Conservation (phyloP, 1,284 basidiomycete genomes). For the Ustilago trichophora region DNA sequence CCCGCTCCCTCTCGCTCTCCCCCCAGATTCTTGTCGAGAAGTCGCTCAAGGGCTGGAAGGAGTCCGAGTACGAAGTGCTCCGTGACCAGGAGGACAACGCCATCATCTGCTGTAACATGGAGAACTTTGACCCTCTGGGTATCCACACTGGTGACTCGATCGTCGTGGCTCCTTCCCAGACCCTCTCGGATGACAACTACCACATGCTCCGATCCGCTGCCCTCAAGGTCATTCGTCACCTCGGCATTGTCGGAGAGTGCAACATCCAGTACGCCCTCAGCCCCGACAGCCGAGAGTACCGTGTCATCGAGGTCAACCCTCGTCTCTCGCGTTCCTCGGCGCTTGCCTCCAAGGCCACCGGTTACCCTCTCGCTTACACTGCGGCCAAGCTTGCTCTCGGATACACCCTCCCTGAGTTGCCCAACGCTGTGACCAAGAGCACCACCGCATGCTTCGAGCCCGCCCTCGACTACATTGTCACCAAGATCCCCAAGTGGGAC, state of each 20-base stretch:
- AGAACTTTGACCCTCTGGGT: slow-evolving; percentile 98
- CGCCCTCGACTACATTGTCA: slow-evolving; percentile 99
- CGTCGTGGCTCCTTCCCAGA: slow-evolving; percentile 98
- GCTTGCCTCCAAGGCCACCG: slow-evolving; percentile 97
- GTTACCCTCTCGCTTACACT: slow-evolving; percentile 98
- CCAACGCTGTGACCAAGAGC: slow-evolving; percentile 98
- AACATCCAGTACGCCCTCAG: slow-evolving; percentile 99
- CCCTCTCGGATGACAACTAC: slow-evolving; percentile 91
- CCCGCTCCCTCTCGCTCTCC: slow-evolving; percentile 86
- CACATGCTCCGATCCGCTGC: slow-evolving; percentile 98
- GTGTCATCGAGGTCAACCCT: slow-evolving; percentile 78
- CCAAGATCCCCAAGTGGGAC: slow-evolving; percentile 99
- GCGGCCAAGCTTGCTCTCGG: slow-evolving; percentile 99
- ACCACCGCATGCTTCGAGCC: slow-evolving; percentile 99
- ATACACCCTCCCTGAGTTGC: slow-evolving; percentile 94
- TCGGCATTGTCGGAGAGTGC: slow-evolving; percentile 97
- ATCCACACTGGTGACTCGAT: slow-evolving; percentile 99
- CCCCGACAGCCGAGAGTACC: slow-evolving; percentile 90
- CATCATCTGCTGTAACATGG: slow-evolving; percentile 96
- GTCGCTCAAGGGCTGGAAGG: slow-evolving; percentile 99
- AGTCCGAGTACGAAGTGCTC: slow-evolving; percentile 98
- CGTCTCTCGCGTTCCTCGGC: slow-evolving; percentile 71
- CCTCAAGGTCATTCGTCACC: slow-evolving; percentile 95
- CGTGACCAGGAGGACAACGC: slow-evolving; percentile 88
- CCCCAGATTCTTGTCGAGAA: slow-evolving; percentile 98